Percentiles rank a stretch among this genome's conserved stretches.
phyloP scores from a whole-genome alignment of 805 yeast genomes.

The Diddensiella caesifluorescens region DNA sequence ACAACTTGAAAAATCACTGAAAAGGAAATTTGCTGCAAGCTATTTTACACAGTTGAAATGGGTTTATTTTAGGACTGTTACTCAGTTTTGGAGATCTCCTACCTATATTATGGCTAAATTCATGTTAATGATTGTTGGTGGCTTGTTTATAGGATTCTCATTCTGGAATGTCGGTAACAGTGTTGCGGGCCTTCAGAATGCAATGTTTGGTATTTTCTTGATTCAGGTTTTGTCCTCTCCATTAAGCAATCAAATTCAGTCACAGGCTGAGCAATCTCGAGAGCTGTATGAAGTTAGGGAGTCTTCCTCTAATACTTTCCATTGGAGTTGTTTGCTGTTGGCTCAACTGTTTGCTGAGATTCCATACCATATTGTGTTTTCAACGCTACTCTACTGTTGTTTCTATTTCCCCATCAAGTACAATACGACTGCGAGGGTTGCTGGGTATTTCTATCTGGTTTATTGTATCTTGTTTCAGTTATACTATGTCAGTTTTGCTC shows the following conservation, averaged over 20 bases:
- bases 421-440: constrained; percentile 40
- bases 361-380: constrained; percentile 49
- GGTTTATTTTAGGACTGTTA: constrained; percentile 40
- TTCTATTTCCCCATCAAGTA: constrained; percentile 47
- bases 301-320: constrained; percentile 64
- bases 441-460: constrained; percentile 48
- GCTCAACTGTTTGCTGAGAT: constrained; percentile 53
- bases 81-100: constrained; percentile 56
- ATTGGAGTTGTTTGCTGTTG: constrained; percentile 57
- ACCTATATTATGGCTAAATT: constrained; percentile 58
- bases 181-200: constrained; percentile 52
- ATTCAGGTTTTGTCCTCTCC: constrained; percentile 55
- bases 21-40: constrained; percentile 41
- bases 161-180: constrained; percentile 54
- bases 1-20: constrained; percentile 20
- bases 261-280: constrained; percentile 51
- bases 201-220: constrained; percentile 56
- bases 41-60: constrained; percentile 41
- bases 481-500: constrained; percentile 48
- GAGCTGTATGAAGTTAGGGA: constrained; percentile 68
- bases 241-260: constrained; percentile 57
- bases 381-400: constrained; percentile 50
- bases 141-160: constrained; percentile 67
- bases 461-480: constrained; percentile 47
- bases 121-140: constrained; percentile 43